phyloP scores from a whole-genome alignment of 495 filamentous ascomycete genomes.

The Aspergillus steynii region DNA sequence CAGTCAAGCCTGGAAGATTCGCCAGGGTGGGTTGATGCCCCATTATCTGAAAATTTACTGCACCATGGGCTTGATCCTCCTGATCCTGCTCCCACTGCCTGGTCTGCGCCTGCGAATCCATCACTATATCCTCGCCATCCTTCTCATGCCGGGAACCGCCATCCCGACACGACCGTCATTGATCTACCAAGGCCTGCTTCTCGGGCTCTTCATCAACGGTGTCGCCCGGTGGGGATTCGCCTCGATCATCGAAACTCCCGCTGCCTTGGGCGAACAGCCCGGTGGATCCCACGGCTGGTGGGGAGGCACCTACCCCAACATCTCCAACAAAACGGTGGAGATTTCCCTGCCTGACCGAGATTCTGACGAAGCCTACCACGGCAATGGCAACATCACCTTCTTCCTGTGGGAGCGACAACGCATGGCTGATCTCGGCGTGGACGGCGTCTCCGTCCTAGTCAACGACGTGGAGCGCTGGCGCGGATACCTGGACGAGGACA shows the following conservation, averaged over 20 bases:
- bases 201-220: constrained; percentile 91
- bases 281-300: constrained; percentile 51
- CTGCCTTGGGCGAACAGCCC: constrained; percentile 53
- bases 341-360: constrained; percentile 44
- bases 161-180: constrained; percentile 78
- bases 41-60: constrained; percentile 73
- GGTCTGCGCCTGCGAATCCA: constrained; percentile 88
- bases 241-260: constrained; percentile 81
- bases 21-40: constrained; percentile 68
- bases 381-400: constrained; percentile 60
- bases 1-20: constrained; percentile 74
- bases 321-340: constrained; percentile 53
- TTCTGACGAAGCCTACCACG: constrained; percentile 29
- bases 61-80: constrained; percentile 54
- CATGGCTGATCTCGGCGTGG: constrained; percentile 64
- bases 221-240: constrained; percentile 93
- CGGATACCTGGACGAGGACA: constrained; percentile 55
- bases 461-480: constrained; percentile 91
- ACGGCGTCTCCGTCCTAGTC: constrained; percentile 85
- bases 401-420: constrained; percentile 48
- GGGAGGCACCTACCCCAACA: constrained; percentile 65
- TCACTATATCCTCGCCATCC: constrained; percentile 86
- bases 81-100: constrained; percentile 70
- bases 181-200: constrained; percentile 81
- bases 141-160: constrained; percentile 81